Evolutionary conservation across 2,329 filamentous ascomycete species (phyloP).

Genomic region (Thielaviopsis ethacetica): DNA sequence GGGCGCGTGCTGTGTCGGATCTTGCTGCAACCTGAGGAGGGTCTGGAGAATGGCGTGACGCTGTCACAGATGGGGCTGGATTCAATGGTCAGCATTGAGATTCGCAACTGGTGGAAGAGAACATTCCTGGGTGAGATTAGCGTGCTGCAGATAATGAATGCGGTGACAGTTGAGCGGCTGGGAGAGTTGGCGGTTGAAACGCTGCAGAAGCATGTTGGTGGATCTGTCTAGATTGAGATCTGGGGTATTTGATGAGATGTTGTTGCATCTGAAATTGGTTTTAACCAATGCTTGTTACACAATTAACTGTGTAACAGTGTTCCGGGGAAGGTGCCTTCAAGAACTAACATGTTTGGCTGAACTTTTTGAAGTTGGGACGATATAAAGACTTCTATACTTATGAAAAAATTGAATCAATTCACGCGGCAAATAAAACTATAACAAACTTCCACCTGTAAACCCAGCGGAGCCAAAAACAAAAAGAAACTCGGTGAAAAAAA

Average conservation of each 20-base stretch:
- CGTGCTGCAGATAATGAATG: conserved; percentile 13
- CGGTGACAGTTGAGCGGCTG: not conserved
- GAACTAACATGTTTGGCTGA: no score
- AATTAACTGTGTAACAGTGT: no score
- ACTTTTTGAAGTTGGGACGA: no score
- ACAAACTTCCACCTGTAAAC: no score
- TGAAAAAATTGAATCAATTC: no score
- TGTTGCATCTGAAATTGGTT: not conserved
- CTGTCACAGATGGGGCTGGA: conserved; percentile 14
- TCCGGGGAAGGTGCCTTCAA: no score
- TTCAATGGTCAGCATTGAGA: conserved; percentile 15
- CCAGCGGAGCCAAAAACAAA: no score
- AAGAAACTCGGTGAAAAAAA: no score
- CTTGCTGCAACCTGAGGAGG: not conserved
- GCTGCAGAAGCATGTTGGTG: not conserved
- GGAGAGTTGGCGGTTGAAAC: not conserved
- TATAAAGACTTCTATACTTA: no score
- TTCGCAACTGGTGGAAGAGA: conserved; percentile 15
- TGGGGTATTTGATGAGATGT: not conserved
- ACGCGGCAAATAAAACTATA: no score
- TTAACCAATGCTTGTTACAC: no score
- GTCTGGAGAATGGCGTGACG: not conserved
- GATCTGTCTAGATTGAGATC: not conserved
- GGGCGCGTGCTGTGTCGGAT: not conserved
- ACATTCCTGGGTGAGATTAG: conserved; percentile 14